Conservation (phyloP, 2,329 filamentous ascomycete species). For the Sclerotinia borealis region DNA sequence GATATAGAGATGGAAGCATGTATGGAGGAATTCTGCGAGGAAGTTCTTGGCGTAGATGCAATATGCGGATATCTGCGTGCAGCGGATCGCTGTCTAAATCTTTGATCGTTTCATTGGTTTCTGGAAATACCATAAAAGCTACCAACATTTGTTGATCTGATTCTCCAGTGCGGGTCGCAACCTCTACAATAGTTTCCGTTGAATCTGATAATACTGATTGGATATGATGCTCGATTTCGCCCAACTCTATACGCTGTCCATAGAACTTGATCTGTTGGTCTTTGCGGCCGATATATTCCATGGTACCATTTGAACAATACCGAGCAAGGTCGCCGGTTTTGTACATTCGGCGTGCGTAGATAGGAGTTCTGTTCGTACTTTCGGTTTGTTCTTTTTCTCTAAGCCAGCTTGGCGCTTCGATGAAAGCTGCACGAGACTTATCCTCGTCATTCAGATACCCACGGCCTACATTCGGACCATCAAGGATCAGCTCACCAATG, state of each 20-base stretch:
- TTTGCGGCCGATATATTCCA: conserved; percentile 54
- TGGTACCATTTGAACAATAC: conserved; percentile 45
- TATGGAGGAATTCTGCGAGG: background rate
- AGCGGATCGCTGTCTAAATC: background rate
- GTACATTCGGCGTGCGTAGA: conserved; percentile 44
- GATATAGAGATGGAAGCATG: background rate
- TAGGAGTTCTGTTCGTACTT: conserved; percentile 14
- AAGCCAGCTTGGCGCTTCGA: conserved; percentile 41
- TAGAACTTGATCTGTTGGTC: conserved; percentile 61
- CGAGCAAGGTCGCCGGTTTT: conserved; percentile 54
- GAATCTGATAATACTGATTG: background rate
- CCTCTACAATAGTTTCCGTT: background rate
- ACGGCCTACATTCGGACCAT: conserved; percentile 50
- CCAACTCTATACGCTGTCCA: conserved; percentile 57
- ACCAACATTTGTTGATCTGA: background rate
- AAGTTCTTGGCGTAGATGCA: background rate
- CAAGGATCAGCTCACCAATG: conserved; percentile 36
- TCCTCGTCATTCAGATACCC: conserved; percentile 53
- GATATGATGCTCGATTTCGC: conserved; percentile 44
- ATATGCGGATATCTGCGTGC: background rate
- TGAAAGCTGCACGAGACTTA: conserved; percentile 48
- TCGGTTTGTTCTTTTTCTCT: conserved; percentile 15
- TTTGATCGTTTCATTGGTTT: background rate
- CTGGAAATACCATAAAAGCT: background rate
- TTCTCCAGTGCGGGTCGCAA: background rate